Base-by-base conservation (phyloP, 2,329 filamentous ascomycete species). In the Curvularia verruculosa region DNA sequence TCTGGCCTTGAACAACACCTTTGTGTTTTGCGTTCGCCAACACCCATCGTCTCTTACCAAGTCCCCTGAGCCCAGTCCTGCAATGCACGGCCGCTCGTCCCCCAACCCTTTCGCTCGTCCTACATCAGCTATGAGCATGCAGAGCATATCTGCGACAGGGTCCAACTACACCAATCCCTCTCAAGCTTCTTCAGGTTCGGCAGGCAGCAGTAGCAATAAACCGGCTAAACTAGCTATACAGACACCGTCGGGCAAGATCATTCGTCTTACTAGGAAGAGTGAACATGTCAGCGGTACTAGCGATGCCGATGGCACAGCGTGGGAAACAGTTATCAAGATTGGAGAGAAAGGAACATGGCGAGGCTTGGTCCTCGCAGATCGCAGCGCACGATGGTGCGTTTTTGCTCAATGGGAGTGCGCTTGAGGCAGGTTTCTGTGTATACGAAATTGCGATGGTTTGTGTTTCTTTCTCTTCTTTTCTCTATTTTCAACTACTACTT, bases 211-310 rank as follows among this genome's bases (percentile, higher is more conserved):
- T 23, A 79, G 81, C 23, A 79, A 77, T 29, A 99, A 99, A 76
- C 94, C 95, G 2, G 95, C 95, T 5, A 99, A 99, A 77, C 78
- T 99, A 52, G 95, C 95, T 0, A 94, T 99, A 54, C 95, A 99
- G 78, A 92, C 90, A 5, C 95, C 95, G 0, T 90, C 89, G 28
- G 95, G 96, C 59, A 98, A 98, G 80, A 98, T 99, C 66, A 85
- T 98, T 57, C 84, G 95, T 51, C 82, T 96, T 71, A 92, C 92
- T 82, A 83, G 90, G 66, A 94, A 94, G 80, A 90, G 87, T 67
- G 89, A 92, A 62, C 82, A 84, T 68, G 84, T 82, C 71, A 82
- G 80, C 59, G 73, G 63, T 56, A 72, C 61, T 43, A 82, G 83
- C 2, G 88, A 89, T 51, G 87, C 86, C 39, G 87, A 92, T 64